Conservation (phyloP, 768 basidiomycete species). For the Boletellus emodensis region DNA sequence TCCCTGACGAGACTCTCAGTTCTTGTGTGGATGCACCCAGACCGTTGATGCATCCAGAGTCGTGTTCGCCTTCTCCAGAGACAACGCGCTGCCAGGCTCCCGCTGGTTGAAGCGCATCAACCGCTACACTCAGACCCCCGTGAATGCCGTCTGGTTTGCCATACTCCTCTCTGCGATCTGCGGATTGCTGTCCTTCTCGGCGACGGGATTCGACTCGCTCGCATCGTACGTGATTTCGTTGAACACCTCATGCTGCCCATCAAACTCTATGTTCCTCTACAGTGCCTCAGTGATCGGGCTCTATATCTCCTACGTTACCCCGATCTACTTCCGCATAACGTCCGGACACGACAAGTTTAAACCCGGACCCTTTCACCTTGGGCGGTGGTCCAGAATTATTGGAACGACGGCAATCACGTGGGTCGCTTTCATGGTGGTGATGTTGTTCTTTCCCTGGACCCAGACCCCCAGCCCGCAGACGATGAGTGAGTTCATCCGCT, state of each 20-base stretch:
- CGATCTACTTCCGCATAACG: slow-evolving; percentile 36
- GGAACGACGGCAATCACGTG: slow-evolving; percentile 29
- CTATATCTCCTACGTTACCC: slow-evolving; percentile 37
- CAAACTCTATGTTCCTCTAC: neutral
- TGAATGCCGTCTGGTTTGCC: slow-evolving; percentile 42
- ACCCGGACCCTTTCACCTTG: slow-evolving; percentile 35
- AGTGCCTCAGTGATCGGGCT: slow-evolving; percentile 34
- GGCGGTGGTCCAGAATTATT: slow-evolving; percentile 28
- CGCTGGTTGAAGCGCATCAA: slow-evolving; percentile 36
- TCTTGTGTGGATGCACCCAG: slow-evolving; percentile 43
- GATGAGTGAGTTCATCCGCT: slow-evolving; percentile 29
- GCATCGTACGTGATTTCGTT: slow-evolving; percentile 27
- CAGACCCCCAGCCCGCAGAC: slow-evolving; percentile 20
- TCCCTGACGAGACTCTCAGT: slow-evolving; percentile 21
- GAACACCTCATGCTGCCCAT: neutral
- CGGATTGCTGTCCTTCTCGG: slow-evolving; percentile 33
- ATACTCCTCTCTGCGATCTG: slow-evolving; percentile 28
- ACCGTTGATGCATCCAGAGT: slow-evolving; percentile 45
- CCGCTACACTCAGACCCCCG: slow-evolving; percentile 30
- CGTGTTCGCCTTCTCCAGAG: slow-evolving; percentile 41
- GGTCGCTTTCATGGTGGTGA: slow-evolving; percentile 33
- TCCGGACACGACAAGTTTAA: slow-evolving; percentile 30
- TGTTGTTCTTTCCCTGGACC: slow-evolving; percentile 33
- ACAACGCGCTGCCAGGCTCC: slow-evolving; percentile 37
- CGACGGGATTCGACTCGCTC: slow-evolving; percentile 30